Percentiles rank a stretch among this genome's conserved stretches.
Evolutionary conservation across 2,329 filamentous ascomycete species (phyloP).

Genomic region (Ophiostoma piceae): DNA sequence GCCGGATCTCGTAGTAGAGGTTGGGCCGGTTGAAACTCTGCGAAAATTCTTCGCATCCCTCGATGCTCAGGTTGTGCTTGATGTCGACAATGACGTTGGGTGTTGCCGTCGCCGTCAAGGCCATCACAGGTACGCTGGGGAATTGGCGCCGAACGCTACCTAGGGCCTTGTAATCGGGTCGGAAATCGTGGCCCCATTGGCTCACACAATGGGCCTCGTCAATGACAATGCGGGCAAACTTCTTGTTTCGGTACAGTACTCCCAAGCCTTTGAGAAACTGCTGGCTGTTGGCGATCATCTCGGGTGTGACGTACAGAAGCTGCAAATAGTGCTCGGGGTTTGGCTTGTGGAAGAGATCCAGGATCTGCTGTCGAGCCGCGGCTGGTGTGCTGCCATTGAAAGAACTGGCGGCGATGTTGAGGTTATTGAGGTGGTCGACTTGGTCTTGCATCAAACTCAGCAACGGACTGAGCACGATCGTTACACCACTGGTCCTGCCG

Average conservation of each 20-base stretch:
- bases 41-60: slow-evolving; percentile 69
- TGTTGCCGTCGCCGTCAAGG: slow-evolving; percentile 90
- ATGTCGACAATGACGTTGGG: slow-evolving; percentile 88
- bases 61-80: slow-evolving; percentile 82
- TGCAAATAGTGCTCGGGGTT: slow-evolving; percentile 73
- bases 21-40: slow-evolving; percentile 98
- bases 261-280: slow-evolving; percentile 61
- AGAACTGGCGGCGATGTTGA: slow-evolving; percentile 72
- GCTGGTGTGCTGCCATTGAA: slow-evolving; percentile 71
- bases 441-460: slow-evolving; percentile 98
- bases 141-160: slow-evolving; percentile 68
- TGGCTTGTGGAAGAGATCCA: slow-evolving; percentile 55
- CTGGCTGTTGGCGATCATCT: slow-evolving; percentile 85
- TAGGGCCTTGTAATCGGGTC: slow-evolving; percentile 87
- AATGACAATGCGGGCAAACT: slow-evolving; percentile 86
- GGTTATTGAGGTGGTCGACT: slow-evolving; percentile 69
- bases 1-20: slow-evolving; percentile 76
- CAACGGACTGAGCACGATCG: slow-evolving; percentile 88
- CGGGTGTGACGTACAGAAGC: slow-evolving; percentile 89
- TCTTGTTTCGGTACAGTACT: slow-evolving; percentile 61
- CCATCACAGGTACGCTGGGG: slow-evolving; percentile 81
- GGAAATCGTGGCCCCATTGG: slow-evolving; percentile 98
- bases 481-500: slow-evolving; percentile 79
- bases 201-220: slow-evolving; percentile 99
- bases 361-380: slow-evolving; percentile 60